phyloP scores from a whole-genome alignment of 2,329 filamentous ascomycete species.

The Rutstroemia sp. region DNA sequence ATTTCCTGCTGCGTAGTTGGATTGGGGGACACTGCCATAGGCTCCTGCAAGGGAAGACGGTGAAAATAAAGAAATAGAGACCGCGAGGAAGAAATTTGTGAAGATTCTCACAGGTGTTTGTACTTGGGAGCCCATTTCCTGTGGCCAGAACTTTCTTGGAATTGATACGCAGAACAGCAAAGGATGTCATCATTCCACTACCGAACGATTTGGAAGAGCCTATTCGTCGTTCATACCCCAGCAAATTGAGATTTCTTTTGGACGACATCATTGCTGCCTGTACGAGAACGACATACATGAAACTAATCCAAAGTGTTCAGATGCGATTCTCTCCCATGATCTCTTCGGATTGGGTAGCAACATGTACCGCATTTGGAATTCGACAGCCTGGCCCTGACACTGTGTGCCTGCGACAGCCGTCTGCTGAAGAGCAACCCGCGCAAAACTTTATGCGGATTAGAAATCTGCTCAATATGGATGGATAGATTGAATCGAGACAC shows the following conservation, averaged over 20 bases:
- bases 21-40: too few species aligned
- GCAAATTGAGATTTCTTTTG: conserved; percentile 11
- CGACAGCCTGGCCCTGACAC: background rate
- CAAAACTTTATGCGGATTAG: conserved; percentile 4
- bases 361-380: conserved; percentile 18
- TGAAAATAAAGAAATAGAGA: too few species aligned
- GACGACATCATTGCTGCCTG: conserved; percentile 30
- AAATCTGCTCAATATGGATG: conserved; percentile 27
- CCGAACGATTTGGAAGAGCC: conserved; percentile 17
- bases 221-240: background rate
- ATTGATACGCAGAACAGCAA: conserved; percentile 25
- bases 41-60: too few species aligned
- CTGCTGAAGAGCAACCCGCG: conserved; percentile 22
- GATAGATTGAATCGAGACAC: background rate
- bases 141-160: conserved; percentile 26
- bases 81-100: too few species aligned
- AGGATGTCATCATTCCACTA: conserved; percentile 20
- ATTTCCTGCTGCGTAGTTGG: too few species aligned
- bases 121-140: too few species aligned
- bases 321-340: conserved; percentile 25
- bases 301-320: conserved; percentile 25
- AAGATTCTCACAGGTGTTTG: too few species aligned
- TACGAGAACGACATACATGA: conserved; percentile 25
- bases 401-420: conserved; percentile 10
- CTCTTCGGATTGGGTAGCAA: conserved; percentile 21